phyloP scores from a whole-genome alignment of 306 rosid species.

The Rosa persica region DNA sequence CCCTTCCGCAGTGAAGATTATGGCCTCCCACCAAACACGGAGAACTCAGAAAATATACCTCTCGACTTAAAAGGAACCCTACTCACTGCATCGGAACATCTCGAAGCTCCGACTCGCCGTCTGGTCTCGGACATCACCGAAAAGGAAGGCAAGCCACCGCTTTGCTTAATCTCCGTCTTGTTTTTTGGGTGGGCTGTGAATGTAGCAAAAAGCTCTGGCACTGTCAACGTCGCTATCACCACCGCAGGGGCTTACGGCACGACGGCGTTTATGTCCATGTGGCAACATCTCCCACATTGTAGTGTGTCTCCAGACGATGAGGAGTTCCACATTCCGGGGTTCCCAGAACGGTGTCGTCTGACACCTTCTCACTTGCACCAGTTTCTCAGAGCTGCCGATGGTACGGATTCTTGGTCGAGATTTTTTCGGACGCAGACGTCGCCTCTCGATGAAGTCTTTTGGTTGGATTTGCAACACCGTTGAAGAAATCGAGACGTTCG shows the following conservation, averaged over 20 bases:
- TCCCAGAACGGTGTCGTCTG: slow-evolving; percentile 49
- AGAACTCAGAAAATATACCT: slow-evolving; percentile 60
- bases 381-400: slow-evolving; percentile 47
- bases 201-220: slow-evolving; percentile 46
- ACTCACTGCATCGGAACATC: slow-evolving; percentile 38
- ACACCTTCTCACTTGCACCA: slow-evolving; percentile 48
- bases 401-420: slow-evolving; percentile 54
- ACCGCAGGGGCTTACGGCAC: slow-evolving; percentile 73
- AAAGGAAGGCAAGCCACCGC: slow-evolving; percentile 48
- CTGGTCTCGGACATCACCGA: slow-evolving; percentile 39
- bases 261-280: slow-evolving; percentile 43
- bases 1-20: slow-evolving; percentile 38
- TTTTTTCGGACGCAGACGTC: slow-evolving; percentile 41
- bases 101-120: slow-evolving; percentile 44
- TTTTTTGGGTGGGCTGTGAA: slow-evolving; percentile 55
- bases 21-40: slow-evolving; percentile 54
- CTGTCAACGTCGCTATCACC: slow-evolving; percentile 40
- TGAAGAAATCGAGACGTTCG: slow-evolving; percentile 59
- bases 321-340: slow-evolving; percentile 50
- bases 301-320: slow-evolving; percentile 36
- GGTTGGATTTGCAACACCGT: slow-evolving; percentile 74
- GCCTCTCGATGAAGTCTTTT: slow-evolving; percentile 34
- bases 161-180: slow-evolving; percentile 48
- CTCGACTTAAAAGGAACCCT: slow-evolving; percentile 20
- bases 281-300: slow-evolving; percentile 30